Percentiles rank a stretch among this genome's conserved stretches.
These are phyloP conservation scores for Leccinum olivaceopallidum DNA, from an alignment of 768 basidiomycete species.

Conservation along the genomic window DNA sequence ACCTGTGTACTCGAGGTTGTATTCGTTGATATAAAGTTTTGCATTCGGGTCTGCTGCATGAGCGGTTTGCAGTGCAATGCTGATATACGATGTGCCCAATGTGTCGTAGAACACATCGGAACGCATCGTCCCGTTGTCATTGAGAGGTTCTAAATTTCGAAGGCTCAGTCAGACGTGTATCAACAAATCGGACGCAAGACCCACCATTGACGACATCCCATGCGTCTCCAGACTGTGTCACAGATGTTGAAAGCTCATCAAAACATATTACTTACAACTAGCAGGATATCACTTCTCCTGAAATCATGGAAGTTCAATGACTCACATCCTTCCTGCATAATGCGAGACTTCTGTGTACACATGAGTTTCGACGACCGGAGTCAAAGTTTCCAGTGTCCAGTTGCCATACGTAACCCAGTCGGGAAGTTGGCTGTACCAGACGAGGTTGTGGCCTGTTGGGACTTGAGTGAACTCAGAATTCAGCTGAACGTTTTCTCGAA, in stretches of 20 bases:
- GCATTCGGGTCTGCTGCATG: constrained; percentile 31
- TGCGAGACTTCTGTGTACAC: constrained; percentile 20
- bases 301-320: neutral
- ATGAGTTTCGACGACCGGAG: constrained; percentile 19
- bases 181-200: neutral
- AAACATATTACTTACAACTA: constrained; percentile 15
- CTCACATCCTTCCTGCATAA: constrained; percentile 18
- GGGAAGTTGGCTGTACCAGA: constrained; percentile 21
- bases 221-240: constrained; percentile 12
- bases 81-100: constrained; percentile 49
- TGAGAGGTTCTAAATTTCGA: constrained; percentile 27
- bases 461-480: neutral
- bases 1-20: constrained; percentile 27
- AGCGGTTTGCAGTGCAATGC: constrained; percentile 45
- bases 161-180: neutral
- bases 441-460: constrained; percentile 21
- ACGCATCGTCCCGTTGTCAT: constrained; percentile 61
- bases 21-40: constrained; percentile 37
- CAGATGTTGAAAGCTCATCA: neutral
- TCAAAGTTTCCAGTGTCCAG: constrained; percentile 16
- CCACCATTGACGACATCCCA: constrained; percentile 26
- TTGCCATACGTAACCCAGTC: constrained; percentile 16
- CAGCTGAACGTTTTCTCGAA: neutral
- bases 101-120: constrained; percentile 53
- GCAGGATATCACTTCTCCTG: neutral